phyloP scores from a whole-genome alignment of 768 basidiomycete species.

The Phanerodontia chrysosporium region DNA sequence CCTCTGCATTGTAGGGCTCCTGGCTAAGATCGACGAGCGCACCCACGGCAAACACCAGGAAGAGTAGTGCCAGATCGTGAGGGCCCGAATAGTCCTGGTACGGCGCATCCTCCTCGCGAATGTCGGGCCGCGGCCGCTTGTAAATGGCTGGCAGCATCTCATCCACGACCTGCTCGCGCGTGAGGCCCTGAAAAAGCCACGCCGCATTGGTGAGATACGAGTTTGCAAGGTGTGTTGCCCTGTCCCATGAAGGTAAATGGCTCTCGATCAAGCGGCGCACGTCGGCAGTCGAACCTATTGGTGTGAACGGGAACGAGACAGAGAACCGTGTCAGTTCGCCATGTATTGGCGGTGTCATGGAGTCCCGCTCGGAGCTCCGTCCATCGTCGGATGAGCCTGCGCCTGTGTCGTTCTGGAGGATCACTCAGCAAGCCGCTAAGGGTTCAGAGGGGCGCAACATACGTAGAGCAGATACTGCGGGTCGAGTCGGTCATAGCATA shows the following conservation, averaged over 20 bases:
- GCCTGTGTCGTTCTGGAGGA: conserved; percentile 2
- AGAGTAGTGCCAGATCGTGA: conserved; percentile 29
- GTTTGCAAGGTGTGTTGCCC: conserved; percentile 41
- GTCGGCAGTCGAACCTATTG: conserved; percentile 43
- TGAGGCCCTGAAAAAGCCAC: conserved; percentile 50
- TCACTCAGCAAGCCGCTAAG: not conserved
- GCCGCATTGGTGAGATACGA: conserved; percentile 44
- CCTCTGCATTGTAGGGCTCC: conserved; percentile 30
- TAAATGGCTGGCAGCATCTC: conserved; percentile 64
- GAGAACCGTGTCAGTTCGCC: conserved; percentile 45
- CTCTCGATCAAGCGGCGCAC: conserved; percentile 47
- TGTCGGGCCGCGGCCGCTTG: conserved; percentile 17
- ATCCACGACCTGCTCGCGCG: conserved; percentile 52
- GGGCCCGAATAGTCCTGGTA: conserved; percentile 33
- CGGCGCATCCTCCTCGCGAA: conserved; percentile 19
- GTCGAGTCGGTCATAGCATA: not conserved
- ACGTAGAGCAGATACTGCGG: conserved; percentile 12
- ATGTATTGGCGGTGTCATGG: conserved; percentile 26
- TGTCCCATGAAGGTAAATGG: conserved; percentile 51
- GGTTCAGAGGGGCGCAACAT: not conserved
- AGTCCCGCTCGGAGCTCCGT: conserved; percentile 23
- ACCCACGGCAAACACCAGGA: conserved; percentile 29
- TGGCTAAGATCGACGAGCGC: conserved; percentile 27
- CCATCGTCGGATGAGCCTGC: conserved; percentile 19
- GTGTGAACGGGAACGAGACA: conserved; percentile 60